Evolutionary conservation across 257 asterid species (phyloP), one percentile per base, ranked within the genome.

Genomic region (Pogostemon cablin): DNA sequence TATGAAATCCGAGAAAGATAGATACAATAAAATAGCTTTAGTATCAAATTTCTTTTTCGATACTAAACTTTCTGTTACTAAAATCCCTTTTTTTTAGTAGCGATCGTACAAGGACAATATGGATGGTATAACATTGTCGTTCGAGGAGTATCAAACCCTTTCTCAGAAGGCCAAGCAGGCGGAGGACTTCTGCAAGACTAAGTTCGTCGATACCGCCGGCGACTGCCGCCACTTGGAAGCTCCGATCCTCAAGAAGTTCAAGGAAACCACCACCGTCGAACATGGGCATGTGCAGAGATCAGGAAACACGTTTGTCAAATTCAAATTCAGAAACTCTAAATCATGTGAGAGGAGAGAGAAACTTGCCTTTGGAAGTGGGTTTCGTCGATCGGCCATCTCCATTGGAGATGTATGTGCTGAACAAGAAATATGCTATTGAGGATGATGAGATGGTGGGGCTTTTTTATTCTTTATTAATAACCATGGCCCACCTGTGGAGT

Each of bases 71-170:
- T n/a, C n/a, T n/a, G n/a, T n/a, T n/a, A n/a, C n/a, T n/a, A n/a
- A n/a, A n/a, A n/a, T n/a, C n/a, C n/a, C n/a, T n/a, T n/a, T n/a
- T n/a, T n/a, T n/a, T n/a, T n/a, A n/a, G n/a, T n/a, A n/a, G n/a
- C n/a, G n/a, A 20, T 20, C 25, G 25, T 20, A 20, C 25, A 20
- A 20, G 25, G 25, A 6, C 3, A 8, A 9, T 2, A 4, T 0
- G 5, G 77, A 80, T 39, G 96, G 86, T 4, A 77, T 88, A 7
- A 90, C 96, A 5, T 88, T 90, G 25, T 80, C 97, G 4, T 83
- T 79, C 58, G 95, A 88, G 50, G 96, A 90, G 79, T 90, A 87
- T 65, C 74, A 75, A 10, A 74, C 81, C 44, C 97, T 93, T 8
- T 75, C 84, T 3, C 83, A 61, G 9, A 90, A 79, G 67, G 96